A percentile compares a stretch with the other conserved stretches of the same genome.
phyloP scores from a whole-genome alignment of 306 rosid genomes.

The Lathyrus aphaca region DNA sequence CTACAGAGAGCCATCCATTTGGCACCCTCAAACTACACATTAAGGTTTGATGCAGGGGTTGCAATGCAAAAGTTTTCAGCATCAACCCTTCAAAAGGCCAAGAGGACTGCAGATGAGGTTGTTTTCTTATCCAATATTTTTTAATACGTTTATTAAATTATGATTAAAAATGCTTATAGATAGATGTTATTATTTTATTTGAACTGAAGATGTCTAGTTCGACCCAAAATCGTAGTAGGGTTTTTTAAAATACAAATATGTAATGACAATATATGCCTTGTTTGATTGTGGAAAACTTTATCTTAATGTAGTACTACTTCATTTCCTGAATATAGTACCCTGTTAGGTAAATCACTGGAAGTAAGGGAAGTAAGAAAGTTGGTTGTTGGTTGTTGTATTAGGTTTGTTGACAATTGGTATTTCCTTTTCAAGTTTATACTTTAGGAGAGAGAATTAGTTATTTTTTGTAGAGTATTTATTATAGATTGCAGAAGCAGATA shows the following conservation, averaged over 20 bases:
- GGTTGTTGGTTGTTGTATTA: too few species aligned
- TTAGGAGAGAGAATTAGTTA: too few species aligned
- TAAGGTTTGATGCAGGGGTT: constrained; percentile 97
- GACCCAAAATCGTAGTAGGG: constrained; percentile 20
- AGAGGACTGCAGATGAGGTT: constrained; percentile 98
- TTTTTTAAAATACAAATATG: constrained; percentile 6
- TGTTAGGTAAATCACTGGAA: too few species aligned
- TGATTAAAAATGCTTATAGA: constrained; percentile 22
- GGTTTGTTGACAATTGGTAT: too few species aligned
- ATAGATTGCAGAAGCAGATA: too few species aligned
- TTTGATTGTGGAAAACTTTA: constrained; percentile 2
- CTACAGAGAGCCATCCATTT: constrained; percentile 92
- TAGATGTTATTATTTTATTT: neutral
- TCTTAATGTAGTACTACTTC: neutral
- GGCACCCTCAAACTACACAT: constrained; percentile 94
- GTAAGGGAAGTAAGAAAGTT: too few species aligned
- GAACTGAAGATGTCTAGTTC: constrained; percentile 2
- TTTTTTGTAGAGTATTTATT: too few species aligned
- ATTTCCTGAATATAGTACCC: too few species aligned
- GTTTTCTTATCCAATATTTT: constrained; percentile 12
- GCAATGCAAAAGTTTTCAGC: constrained; percentile 99
- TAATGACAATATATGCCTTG: neutral
- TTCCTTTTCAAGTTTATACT: too few species aligned
- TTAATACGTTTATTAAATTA: constrained; percentile 10
- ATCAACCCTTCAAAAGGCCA: constrained; percentile 86